phyloP scores from a whole-genome alignment of 2,329 filamentous ascomycete species.

The Talaromyces rugulosus region DNA sequence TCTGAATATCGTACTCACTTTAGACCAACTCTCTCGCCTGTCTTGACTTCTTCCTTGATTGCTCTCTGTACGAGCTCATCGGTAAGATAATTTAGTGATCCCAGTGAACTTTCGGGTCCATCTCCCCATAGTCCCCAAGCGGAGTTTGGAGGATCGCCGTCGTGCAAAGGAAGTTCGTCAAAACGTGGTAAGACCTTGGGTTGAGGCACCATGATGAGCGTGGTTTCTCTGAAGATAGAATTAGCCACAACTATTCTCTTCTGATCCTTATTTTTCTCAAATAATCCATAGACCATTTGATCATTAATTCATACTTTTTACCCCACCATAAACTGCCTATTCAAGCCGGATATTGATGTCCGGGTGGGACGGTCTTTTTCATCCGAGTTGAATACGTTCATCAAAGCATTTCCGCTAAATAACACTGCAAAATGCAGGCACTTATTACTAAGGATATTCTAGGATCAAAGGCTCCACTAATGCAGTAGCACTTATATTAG shows the following conservation, averaged over 20 bases:
- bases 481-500: neutral
- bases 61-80: neutral
- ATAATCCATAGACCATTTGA: neutral
- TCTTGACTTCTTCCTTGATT: conserved; percentile 7
- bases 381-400: neutral
- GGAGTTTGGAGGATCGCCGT: conserved; percentile 7
- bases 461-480: neutral
- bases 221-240: neutral
- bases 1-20: neutral
- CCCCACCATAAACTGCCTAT: neutral
- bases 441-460: neutral
- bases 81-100: conserved; percentile 8
- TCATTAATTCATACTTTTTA: neutral
- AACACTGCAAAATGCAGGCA: neutral
- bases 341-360: neutral
- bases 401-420: neutral
- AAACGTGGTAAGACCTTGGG: conserved; percentile 2
- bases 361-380: neutral
- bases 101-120: conserved; percentile 2
- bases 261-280: neutral
- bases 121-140: conserved; percentile 11
- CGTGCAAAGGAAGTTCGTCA: conserved; percentile 6
- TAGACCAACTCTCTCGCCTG: conserved; percentile 3
- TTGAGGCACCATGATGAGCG: neutral
- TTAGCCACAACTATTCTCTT: neutral